Evolutionary conservation across 225 moss, liverwort and hornwort genomes (phyloP).

Genomic region (Polytrichum commune): DNA sequence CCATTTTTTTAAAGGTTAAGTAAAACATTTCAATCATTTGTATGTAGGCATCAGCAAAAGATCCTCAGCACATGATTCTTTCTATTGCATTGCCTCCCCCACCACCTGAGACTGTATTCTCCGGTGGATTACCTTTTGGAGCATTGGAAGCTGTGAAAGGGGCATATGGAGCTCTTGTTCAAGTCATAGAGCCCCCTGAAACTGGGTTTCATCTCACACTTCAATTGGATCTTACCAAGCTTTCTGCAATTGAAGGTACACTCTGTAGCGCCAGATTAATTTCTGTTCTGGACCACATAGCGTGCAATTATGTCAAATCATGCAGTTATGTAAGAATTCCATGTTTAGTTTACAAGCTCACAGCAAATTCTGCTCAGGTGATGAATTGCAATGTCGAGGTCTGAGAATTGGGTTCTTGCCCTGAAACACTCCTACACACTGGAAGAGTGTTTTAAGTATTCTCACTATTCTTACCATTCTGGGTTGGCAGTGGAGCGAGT

Average conservation of each 20-base stretch:
- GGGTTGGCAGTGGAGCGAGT: conserved; percentile 48
- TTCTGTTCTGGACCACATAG: background rate
- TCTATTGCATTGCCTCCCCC: conserved; percentile 90
- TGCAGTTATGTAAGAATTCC: background rate
- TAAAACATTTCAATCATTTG: background rate
- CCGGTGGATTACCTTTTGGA: conserved; percentile 86
- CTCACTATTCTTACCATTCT: background rate
- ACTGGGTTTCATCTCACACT: conserved; percentile 78
- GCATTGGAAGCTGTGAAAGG: conserved; percentile 88
- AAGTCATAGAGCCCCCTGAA: conserved; percentile 74
- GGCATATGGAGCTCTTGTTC: conserved; percentile 68
- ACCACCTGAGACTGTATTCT: conserved; percentile 90
- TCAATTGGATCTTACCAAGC: conserved; percentile 58
- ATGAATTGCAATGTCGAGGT: too few relatives aligned
- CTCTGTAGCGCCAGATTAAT: background rate
- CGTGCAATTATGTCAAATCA: background rate
- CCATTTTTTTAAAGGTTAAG: background rate
- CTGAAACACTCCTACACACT: too few relatives aligned
- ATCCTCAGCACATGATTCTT: conserved; percentile 63
- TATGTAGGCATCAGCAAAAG: conserved; percentile 76
- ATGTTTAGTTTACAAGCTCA: background rate
- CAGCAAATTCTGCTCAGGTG: too few relatives aligned
- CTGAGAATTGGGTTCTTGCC: too few relatives aligned
- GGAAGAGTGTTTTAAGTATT: too few relatives aligned
- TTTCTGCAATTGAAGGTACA: conserved; percentile 62